A percentile compares a stretch with the other conserved stretches of the same genome.
Conservation (phyloP, 2,329 filamentous ascomycete species). For the Alternaria viburni region DNA sequence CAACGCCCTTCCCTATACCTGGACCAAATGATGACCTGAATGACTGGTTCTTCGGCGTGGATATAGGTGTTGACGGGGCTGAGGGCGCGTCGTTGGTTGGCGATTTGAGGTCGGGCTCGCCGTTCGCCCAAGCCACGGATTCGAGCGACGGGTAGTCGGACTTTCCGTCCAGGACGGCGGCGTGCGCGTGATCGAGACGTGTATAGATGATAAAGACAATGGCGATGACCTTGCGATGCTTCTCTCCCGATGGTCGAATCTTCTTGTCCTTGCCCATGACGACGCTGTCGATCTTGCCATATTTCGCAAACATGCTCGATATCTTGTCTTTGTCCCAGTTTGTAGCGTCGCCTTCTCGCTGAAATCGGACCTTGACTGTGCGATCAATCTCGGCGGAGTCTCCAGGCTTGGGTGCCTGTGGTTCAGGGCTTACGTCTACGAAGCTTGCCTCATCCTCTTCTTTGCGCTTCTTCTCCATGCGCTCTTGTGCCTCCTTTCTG, state of each 20-base stretch:
- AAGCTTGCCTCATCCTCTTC: slow-evolving; percentile 52
- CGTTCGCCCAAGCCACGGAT: slow-evolving; percentile 61
- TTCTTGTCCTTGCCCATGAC: slow-evolving; percentile 65
- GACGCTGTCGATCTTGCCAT: slow-evolving; percentile 64
- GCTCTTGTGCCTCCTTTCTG: slow-evolving; percentile 61
- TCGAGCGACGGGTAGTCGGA: slow-evolving; percentile 58
- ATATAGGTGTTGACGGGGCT: slow-evolving; percentile 39
- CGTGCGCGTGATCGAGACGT: slow-evolving; percentile 64
- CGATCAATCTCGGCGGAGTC: slow-evolving; percentile 61
- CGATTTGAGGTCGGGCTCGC: slow-evolving; percentile 57
- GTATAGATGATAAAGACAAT: slow-evolving; percentile 63
- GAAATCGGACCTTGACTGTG: slow-evolving; percentile 64
- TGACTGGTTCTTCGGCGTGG: slow-evolving; percentile 31
- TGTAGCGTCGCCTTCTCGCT: slow-evolving; percentile 53
- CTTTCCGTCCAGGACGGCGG: slow-evolving; percentile 61
- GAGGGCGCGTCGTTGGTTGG: slow-evolving; percentile 21
- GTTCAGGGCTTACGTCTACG: slow-evolving; percentile 33
- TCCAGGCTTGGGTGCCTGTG: slow-evolving; percentile 24
- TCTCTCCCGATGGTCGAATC: slow-evolving; percentile 54
- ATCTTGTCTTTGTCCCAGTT: slow-evolving; percentile 57
- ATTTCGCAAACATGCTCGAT: slow-evolving; percentile 56
- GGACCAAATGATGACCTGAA: slow-evolving; percentile 37
- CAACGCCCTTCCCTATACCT: slow-evolving; percentile 21
- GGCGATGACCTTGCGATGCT: slow-evolving; percentile 59
- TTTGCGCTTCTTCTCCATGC: slow-evolving; percentile 61